These are phyloP conservation scores for Pichia inconspicua DNA, from an alignment of 1,139 yeast species.

Conservation along the genomic window DNA sequence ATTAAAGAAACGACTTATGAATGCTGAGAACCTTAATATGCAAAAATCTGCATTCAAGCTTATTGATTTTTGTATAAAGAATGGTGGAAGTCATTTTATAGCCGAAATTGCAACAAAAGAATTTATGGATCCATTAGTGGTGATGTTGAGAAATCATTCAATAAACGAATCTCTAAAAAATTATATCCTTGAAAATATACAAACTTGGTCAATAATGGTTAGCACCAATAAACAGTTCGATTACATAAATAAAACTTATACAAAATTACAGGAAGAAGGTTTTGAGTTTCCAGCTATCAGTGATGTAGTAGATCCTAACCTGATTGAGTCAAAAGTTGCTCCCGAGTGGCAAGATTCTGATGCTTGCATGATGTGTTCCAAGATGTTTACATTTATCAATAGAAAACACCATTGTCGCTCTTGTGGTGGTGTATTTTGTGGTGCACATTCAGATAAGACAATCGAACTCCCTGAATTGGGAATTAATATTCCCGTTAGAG, in stretches of 20 bases:
- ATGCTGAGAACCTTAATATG: constrained; percentile 59
- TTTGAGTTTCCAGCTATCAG: constrained; percentile 56
- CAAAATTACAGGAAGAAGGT: constrained; percentile 53
- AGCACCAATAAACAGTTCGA: constrained; percentile 59
- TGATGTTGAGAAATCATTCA: constrained; percentile 30
- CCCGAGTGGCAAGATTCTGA: constrained; percentile 98
- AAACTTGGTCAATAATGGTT: constrained; percentile 72
- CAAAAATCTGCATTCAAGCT: constrained; percentile 69
- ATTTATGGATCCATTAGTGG: constrained; percentile 68
- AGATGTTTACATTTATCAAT: constrained; percentile 68
- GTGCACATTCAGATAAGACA: constrained; percentile 66
- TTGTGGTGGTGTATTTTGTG: constrained; percentile 93
- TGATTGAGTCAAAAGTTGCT: constrained; percentile 86
- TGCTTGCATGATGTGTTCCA: constrained; percentile 91
- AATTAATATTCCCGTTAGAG: constrained; percentile 81
- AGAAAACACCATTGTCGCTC: constrained; percentile 95
- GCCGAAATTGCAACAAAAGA: constrained; percentile 77
- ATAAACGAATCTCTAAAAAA: constrained; percentile 50
- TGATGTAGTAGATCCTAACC: constrained; percentile 35
- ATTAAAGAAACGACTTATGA: constrained; percentile 63
- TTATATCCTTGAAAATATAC: constrained; percentile 55
- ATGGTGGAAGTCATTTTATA: constrained; percentile 84
- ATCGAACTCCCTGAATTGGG: constrained; percentile 78
- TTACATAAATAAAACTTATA: constrained; percentile 59
- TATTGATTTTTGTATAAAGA: constrained; percentile 81